phyloP scores from a whole-genome alignment of 1,284 basidiomycete genomes.

The Marasmius tenuissimus region DNA sequence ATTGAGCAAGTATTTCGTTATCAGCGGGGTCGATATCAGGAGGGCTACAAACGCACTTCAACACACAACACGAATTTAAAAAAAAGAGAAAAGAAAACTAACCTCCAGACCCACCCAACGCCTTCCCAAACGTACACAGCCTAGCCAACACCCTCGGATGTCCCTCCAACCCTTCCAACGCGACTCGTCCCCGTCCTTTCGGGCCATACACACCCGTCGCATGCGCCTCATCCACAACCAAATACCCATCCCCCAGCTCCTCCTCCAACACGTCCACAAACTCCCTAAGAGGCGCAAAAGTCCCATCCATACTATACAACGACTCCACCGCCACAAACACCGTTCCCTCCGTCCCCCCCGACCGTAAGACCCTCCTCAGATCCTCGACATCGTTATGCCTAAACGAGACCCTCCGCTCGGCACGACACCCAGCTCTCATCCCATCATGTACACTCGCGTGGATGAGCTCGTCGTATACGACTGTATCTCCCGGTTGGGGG shows the following conservation, averaged over 20 bases:
- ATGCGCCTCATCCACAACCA: conserved; percentile 91
- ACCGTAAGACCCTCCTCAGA: conserved; percentile 31
- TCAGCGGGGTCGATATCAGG: conserved; percentile 68
- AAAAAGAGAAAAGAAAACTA: too few relatives aligned
- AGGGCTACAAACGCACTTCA: conserved; percentile 62
- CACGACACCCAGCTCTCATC: conserved; percentile 68
- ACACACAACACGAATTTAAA: too few relatives aligned
- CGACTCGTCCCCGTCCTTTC: conserved; percentile 72
- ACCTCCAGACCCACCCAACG: conserved; percentile 76
- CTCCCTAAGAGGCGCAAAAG: conserved; percentile 75
- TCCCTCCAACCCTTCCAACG: conserved; percentile 58
- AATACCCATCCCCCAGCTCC: conserved; percentile 57
- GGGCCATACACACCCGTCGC: conserved; percentile 82
- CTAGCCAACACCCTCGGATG: conserved; percentile 56
- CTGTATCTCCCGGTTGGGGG: conserved; percentile 77
- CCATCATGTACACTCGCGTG: conserved; percentile 95
- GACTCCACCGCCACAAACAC: conserved; percentile 86
- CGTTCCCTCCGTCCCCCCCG: not conserved
- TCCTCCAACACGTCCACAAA: conserved; percentile 66
- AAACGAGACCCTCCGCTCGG: conserved; percentile 47
- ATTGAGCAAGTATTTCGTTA: conserved; percentile 87
- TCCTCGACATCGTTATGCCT: conserved; percentile 70
- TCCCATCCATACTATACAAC: conserved; percentile 96
- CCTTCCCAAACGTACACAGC: conserved; percentile 60
- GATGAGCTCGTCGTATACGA: conserved; percentile 87